Conservation (phyloP, 2,329 filamentous ascomycete genomes). For the Alternaria metachromatica region DNA sequence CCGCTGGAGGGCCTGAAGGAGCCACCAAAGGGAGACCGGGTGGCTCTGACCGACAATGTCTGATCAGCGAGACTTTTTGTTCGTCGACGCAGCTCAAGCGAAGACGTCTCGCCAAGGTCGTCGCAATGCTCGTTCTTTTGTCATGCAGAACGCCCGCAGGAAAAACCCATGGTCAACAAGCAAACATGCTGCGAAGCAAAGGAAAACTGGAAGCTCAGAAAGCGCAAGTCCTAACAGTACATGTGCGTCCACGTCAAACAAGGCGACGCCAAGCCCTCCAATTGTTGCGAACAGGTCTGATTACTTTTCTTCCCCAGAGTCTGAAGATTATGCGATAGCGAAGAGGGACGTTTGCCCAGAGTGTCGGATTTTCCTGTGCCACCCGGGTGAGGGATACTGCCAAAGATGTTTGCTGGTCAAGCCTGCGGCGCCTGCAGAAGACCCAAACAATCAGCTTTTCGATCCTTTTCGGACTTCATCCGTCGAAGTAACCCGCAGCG, state of each 20-base stretch:
- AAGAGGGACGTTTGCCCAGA: constrained; percentile 37
- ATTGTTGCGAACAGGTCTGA: constrained; percentile 20
- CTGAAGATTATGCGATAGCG: constrained; percentile 18
- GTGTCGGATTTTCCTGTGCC: constrained; percentile 39
- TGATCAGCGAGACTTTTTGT: constrained; percentile 46
- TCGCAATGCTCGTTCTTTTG: constrained; percentile 50
- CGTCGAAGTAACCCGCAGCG: constrained; percentile 32
- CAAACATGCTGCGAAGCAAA: constrained; percentile 45
- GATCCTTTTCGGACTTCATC: constrained; percentile 44
- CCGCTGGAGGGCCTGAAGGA: constrained; percentile 38
- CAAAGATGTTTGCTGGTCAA: constrained; percentile 35
- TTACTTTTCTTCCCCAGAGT: constrained; percentile 26
- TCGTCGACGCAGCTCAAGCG: constrained; percentile 47
- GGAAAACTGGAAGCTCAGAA: constrained; percentile 29
- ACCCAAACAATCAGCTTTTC: constrained; percentile 35
- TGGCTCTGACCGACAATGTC: constrained; percentile 26
- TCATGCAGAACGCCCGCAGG: constrained; percentile 49
- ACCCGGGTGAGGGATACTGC: constrained; percentile 39
- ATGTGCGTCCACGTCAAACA: constrained; percentile 40
- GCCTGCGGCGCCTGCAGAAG: constrained; percentile 24
- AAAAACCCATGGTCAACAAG: constrained; percentile 50
- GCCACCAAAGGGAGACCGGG: constrained; percentile 22
- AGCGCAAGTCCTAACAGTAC: constrained; percentile 37
- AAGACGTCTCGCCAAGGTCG: constrained; percentile 48
- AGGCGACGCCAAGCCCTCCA: constrained; percentile 42